Evolutionary conservation across 1,139 yeast genomes (phyloP), one percentile per base, ranked within the genome.

Genomic region (Chernovozyma sophiae-reginae): DNA sequence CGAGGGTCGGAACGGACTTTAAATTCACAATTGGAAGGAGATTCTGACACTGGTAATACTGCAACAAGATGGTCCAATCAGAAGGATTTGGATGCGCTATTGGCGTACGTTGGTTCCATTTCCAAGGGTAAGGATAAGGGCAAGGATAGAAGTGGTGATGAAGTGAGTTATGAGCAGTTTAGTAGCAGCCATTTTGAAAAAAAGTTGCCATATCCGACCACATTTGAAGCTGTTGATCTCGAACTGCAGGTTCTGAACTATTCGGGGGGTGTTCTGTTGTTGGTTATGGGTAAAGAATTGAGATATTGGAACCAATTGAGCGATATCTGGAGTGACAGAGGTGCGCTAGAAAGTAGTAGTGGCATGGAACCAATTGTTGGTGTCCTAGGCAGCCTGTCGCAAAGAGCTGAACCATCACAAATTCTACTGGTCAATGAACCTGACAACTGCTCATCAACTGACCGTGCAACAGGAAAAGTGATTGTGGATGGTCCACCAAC

Each of bases 11-110:
- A 56, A 47, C 44, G 62, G 51, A 4, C 25, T 13, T 25, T 35
- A 10, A 20, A 31, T 18, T 30, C 38, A 7, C 34, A 34, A 18
- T 22, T 35, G n/a, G 15, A 34, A 7, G 15, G 12, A 11, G 28
- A 33, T 23, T 24, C 18, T 10, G 17, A 14, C 8, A 25, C 40
- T 12, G 43, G 55, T 4, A 39, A 43, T 5, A 53, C 52, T 4
- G 33, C 35, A 1, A 51, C 70, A 1, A 39, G 41, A 3, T 69
- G 74, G 66, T 51, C 67, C 5, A 63, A 64, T 39, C 59, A 60
- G 31, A 36, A 49, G 28, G 65, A 64, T 14, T 48, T 67, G 30
- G 46, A 56, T 19, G 64, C 60, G 15, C 49, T 68, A 16, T 44
- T 69, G 25, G 43, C 51, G 1, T 68, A 68, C 44, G 60, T 58